phyloP scores from a whole-genome alignment of 148 eudicot genomes.

The Vaccinium macrocarpon region DNA sequence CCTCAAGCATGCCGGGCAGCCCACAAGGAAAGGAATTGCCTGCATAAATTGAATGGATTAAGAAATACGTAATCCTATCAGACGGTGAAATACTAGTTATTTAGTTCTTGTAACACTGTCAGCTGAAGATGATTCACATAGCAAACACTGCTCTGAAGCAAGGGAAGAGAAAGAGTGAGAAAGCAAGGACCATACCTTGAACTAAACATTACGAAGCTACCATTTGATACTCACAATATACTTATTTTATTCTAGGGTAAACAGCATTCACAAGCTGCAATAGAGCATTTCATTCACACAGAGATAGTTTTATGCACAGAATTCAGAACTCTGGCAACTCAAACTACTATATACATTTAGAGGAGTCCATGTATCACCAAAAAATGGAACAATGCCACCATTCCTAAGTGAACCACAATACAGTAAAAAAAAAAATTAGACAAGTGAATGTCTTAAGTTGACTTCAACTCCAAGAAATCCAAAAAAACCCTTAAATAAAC shows the following conservation, averaged over 20 bases:
- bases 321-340: not conserved
- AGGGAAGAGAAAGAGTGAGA: not conserved
- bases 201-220: not conserved
- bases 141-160: not conserved
- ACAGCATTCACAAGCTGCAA: not conserved
- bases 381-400: not conserved
- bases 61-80: not conserved
- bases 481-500: not conserved
- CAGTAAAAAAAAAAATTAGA: not conserved
- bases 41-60: constrained; percentile 23
- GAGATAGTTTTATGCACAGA: not conserved
- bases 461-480: not conserved
- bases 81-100: not conserved
- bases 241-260: not conserved
- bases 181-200: not conserved
- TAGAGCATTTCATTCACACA: not conserved
- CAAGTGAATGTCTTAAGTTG: not conserved
- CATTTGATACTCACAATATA: not conserved
- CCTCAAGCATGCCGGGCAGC: constrained; percentile 79
- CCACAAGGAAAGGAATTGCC: constrained; percentile 64
- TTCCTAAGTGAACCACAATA: not conserved
- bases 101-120: not conserved
- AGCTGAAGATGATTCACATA: not conserved
- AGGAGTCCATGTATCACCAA: not conserved
- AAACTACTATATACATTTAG: not conserved